phyloP scores from a whole-genome alignment of 2,329 filamentous ascomycete species.

The Trichophyton equinum region DNA sequence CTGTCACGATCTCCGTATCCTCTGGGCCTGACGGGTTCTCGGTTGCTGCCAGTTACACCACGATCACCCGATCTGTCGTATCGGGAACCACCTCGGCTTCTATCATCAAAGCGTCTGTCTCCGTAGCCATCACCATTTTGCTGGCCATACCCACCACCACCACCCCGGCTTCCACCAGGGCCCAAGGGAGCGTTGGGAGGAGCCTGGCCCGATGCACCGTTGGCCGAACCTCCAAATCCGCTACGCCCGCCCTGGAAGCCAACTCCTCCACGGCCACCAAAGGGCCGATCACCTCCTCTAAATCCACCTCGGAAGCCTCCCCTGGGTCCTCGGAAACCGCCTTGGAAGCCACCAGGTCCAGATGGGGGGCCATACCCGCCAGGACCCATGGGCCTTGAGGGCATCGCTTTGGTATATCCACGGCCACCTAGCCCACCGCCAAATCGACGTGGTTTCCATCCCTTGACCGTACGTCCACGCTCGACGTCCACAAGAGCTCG shows the following conservation, averaged over 20 bases:
- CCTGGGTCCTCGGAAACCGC: slow-evolving; percentile 37
- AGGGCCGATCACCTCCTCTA: slow-evolving; percentile 42
- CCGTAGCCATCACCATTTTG: slow-evolving; percentile 32
- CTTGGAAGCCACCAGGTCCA: slow-evolving; percentile 43
- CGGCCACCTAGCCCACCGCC: slow-evolving; percentile 86
- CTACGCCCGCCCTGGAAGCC: slow-evolving; percentile 48
- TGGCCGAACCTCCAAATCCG: slow-evolving; percentile 31
- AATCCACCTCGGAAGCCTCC: slow-evolving; percentile 40
- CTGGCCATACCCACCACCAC: slow-evolving; percentile 34
- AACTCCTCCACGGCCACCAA: slow-evolving; percentile 39
- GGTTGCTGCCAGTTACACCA: slow-evolving; percentile 61
- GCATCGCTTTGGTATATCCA: slow-evolving; percentile 74
- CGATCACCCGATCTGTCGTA: slow-evolving; percentile 35
- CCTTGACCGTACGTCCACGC: slow-evolving; percentile 82
- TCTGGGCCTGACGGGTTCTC: slow-evolving; percentile 64
- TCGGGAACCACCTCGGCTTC: slow-evolving; percentile 37
- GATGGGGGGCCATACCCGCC: slow-evolving; percentile 44
- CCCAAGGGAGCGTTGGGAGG: slow-evolving; percentile 42
- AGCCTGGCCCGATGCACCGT: slow-evolving; percentile 26
- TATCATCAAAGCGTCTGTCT: slow-evolving; percentile 43
- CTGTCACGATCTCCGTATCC: slow-evolving; percentile 45
- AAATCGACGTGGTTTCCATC: slow-evolving; percentile 82
- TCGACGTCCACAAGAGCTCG: slow-evolving; percentile 92
- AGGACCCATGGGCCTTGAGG: slow-evolving; percentile 56
- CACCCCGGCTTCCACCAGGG: slow-evolving; percentile 41